Evolutionary conservation across 1,284 basidiomycete species (phyloP).

Genomic region (Ustilago sp.): DNA sequence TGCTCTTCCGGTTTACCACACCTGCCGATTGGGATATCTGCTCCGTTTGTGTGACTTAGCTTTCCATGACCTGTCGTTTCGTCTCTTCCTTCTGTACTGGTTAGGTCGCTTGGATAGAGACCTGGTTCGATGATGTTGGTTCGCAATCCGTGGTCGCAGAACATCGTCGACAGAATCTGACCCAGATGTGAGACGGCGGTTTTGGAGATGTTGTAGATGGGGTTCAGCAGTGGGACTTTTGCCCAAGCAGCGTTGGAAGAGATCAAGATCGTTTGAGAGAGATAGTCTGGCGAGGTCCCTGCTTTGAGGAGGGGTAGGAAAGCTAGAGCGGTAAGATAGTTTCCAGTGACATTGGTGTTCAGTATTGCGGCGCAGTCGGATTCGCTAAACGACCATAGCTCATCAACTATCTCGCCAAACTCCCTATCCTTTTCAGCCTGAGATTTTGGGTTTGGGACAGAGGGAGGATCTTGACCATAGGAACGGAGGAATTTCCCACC

Average conservation of each 20-base stretch:
- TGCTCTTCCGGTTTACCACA: conserved; percentile 46
- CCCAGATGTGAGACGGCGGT: conserved; percentile 44
- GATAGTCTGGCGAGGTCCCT: conserved; percentile 14
- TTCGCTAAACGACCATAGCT: conserved; percentile 43
- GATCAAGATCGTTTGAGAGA: conserved; percentile 45
- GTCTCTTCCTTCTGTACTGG: conserved; percentile 26
- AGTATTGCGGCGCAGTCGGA: conserved; percentile 32
- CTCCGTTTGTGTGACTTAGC: conserved; percentile 50
- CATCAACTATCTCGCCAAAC: conserved; percentile 33
- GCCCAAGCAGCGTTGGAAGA: conserved; percentile 48
- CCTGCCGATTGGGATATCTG: conserved; percentile 48
- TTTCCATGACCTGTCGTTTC: conserved; percentile 21
- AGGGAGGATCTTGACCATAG: conserved; percentile 15
- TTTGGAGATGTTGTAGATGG: conserved; percentile 56
- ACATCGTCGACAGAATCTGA: conserved; percentile 45
- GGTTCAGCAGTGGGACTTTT: conserved; percentile 54
- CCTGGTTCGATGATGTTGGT: conserved; percentile 51
- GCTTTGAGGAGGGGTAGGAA: conserved; percentile 45
- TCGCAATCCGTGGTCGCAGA: conserved; percentile 29
- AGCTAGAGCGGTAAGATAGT: conserved; percentile 39
- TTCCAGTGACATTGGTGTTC: conserved; percentile 44
- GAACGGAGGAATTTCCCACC: conserved; percentile 35
- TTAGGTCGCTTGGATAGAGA: conserved; percentile 45
- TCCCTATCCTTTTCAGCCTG: conserved; percentile 16
- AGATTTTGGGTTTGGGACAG: background rate